Evolutionary conservation across 1,139 yeast species (phyloP), one percentile per base, ranked within the genome.

Genomic region (Sporopachydermia cereana): DNA sequence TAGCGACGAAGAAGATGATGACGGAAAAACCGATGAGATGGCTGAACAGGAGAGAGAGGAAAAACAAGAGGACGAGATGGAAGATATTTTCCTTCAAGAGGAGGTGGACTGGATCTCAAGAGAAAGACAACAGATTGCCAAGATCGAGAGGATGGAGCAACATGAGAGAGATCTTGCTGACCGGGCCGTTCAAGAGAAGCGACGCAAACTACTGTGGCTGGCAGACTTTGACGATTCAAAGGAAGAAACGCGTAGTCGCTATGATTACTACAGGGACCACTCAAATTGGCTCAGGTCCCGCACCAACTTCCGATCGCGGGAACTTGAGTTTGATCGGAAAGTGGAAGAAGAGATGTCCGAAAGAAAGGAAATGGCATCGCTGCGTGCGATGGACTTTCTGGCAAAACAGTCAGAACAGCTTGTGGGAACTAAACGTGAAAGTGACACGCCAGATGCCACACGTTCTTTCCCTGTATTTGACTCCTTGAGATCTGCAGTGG

Each of bases 201-300:
- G 41, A 9, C 36, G 43, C 46, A 18, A 48, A 51, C 17, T 34
- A n/a, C 20, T 34, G 22, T 34, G 39, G 36, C 53, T 47, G 39
- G 49, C 51, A 25, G 52, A 49, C 24, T 58, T 59, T 42, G 49
- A 52, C 21, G 61, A 59, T 31, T 53, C 49, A 27, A 51, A 47
- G 24, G 56, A 53, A 5, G 44, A 46, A 17, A 50, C 47, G 18
- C 47, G 47, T 24, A 46, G 52, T 12, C 45, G 47, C 18, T 51
- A 55, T 46, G 57, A 56, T 36, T 63, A 61, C 47, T 62, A 58
- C 47, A 51, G 53, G 36, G 62, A 62, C 46, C 61, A 56, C 29
- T 53, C 61, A 2, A 51, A 55, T 2, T 63, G 67, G 67, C 51
- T 54, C n/a, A 56, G 61, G 39, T 48, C 51, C 17, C 54, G 67